These are phyloP conservation scores for Rhodotorula taiwanensis DNA, from an alignment of 768 basidiomycete species.

Conservation along the genomic window DNA sequence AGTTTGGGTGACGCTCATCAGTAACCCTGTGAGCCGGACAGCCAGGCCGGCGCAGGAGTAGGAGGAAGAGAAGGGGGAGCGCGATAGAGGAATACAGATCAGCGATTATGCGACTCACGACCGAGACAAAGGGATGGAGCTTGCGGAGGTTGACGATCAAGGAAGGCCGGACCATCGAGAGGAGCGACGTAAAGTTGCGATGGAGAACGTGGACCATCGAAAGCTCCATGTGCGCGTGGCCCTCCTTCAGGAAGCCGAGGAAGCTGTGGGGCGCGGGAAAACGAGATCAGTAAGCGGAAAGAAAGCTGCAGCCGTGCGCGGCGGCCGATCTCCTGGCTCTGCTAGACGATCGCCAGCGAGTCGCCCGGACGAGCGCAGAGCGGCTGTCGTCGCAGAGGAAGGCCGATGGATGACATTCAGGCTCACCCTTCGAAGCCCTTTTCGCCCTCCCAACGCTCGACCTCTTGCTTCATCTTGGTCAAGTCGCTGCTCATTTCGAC, in stretches of 20 bases:
- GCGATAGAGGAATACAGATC: neutral
- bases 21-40: constrained; percentile 8
- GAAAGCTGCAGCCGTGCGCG: neutral
- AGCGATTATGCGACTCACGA: constrained; percentile 34
- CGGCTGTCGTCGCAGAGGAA: too few relatives aligned
- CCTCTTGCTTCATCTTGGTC: constrained; percentile 44
- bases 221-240: constrained; percentile 45
- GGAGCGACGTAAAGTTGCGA: constrained; percentile 45
- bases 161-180: constrained; percentile 44
- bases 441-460: constrained; percentile 47
- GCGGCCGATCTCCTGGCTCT: too few relatives aligned
- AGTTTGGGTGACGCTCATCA: constrained; percentile 28
- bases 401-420: too few relatives aligned
- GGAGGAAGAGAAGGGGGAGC: too few relatives aligned
- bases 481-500: constrained; percentile 46
- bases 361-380: too few relatives aligned
- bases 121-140: constrained; percentile 44
- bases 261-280: constrained; percentile 16
- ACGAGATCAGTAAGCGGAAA: neutral
- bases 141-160: constrained; percentile 43
- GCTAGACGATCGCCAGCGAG: too few relatives aligned
- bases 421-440: constrained; percentile 44
- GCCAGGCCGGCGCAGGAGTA: neutral
- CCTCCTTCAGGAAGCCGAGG: constrained; percentile 42
- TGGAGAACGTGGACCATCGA: constrained; percentile 47